Conservation (phyloP, 169 alveolate species). For the Cryptosporidium bovis region DNA sequence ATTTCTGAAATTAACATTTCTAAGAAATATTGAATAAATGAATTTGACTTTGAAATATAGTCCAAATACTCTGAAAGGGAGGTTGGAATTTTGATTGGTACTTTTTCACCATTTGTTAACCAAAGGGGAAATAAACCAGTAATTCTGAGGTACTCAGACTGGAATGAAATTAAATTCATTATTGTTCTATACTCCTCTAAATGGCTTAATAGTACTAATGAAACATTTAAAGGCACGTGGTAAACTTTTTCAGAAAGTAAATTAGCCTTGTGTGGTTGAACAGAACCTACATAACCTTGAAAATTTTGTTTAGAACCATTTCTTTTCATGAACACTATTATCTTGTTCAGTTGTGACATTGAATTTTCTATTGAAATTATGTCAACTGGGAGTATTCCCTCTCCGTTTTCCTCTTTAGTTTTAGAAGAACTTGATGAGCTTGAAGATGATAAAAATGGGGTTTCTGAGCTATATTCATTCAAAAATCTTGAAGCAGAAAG, state of each 20-base stretch:
- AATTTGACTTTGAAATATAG: conserved; percentile 32
- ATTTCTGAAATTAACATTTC: conserved; percentile 30
- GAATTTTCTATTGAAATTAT: conserved; percentile 20
- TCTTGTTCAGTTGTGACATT: conserved; percentile 21
- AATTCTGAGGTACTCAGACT: conserved; percentile 38
- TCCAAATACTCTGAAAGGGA: conserved; percentile 14
- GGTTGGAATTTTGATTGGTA: conserved; percentile 24
- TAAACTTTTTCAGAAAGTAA: conserved; percentile 15
- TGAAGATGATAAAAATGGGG: neutral
- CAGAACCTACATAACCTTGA: neutral
- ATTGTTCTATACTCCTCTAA: conserved; percentile 18
- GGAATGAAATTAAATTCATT: conserved; percentile 15
- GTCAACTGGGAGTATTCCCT: neutral
- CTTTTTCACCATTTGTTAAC: conserved; percentile 53
- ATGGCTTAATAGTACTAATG: conserved; percentile 9
- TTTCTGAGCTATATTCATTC: neutral
- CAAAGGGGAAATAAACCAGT: conserved; percentile 45
- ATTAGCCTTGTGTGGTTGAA: neutral
- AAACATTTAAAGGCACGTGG: conserved; percentile 43
- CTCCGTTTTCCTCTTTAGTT: no score
- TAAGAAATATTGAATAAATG: conserved; percentile 32
- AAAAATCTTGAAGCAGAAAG: conserved; percentile 30
- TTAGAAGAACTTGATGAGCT: no score
- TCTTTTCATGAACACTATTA: neutral
- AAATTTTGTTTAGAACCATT: neutral